Evolutionary conservation across 73 alveolate species (phyloP), one percentile per base, ranked within the genome.

Genomic region (Paramecium tetraurelia): DNA sequence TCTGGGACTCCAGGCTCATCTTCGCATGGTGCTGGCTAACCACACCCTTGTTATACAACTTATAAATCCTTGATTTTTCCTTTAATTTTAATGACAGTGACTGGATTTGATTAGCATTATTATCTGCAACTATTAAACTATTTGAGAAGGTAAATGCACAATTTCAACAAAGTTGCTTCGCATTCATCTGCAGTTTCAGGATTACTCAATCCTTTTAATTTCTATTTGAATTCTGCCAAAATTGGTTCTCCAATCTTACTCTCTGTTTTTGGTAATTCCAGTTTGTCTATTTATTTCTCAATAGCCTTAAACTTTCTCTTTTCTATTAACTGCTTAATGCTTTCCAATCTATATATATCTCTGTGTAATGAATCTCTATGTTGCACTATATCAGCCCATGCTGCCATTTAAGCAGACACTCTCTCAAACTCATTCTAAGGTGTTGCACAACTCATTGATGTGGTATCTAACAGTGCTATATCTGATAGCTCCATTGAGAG

Each of bases 331-430:
- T 75, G 7, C 41, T 75, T 75, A n/a, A 75, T 31, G 33, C 53
- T 14, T 36, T 75, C 31, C 36, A 75, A 35, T 16, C 53, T 75
- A 27, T 75, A n/a, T 16, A 75, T 75, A 35, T 75, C 88, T 75
- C 36, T 12, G 20, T 21, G 88, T n/a, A 75, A 14, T 4, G 58
- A 75, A 35, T 75, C 88, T 27, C 35, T 75, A 75, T 75, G 88
- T 35, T 75, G 18, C 18, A 75, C 88, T n/a, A 75, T 75, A 75
- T 75, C 88, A n/a, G 69, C 88, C 88, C 88, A 75, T 21, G 88
- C 88, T 18, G 88, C 58, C 88, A 75, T 75, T 35, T 75, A 36
- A 21, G 88, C 21, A n/a, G 88, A 75, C 5, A 75, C 88, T 75
- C 70, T 75, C 12, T 6, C 35, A 75, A 75, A 75, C 41, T 75